Base-by-base conservation (phyloP, 192 early-diverging fungal species). In the Backusella sp. region DNA sequence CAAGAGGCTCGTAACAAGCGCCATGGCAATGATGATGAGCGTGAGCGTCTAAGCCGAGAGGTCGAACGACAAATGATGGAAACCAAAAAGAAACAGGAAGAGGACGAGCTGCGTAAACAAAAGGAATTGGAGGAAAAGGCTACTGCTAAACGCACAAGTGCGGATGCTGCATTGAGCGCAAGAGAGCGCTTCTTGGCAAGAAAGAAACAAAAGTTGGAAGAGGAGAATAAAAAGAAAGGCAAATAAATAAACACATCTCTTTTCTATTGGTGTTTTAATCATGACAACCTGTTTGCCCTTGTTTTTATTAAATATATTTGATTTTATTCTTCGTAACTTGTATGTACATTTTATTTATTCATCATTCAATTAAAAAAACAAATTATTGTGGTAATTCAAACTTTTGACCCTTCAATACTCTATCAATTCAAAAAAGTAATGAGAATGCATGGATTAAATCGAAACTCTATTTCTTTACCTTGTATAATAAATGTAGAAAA, bases 401-500 rank as follows among this genome's bases (percentile, higher is more conserved):
- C 74, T 88, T 89, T 69, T 89, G 83, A 28, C 92, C 92, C 73
- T 89, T 86, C 81, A 92, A 75, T 37, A 93, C 92, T 78, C 90
- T 91, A 78, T 35, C 23, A 21, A 72, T 44, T 72, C 37, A 79
- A 35, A 67, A 39, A 26, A 46, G 30, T 15, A 17, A 3, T 23
- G 7, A 30, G 30, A 30, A 9, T 44, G 70, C 15, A 56, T 73
- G 12, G 23, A 42, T 1, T 1, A 34, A 26, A 36, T 17, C 21
- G 44, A 36, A 72, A 21, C 6, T 7, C 3, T 11, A 26, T 23
- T 11, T 21, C 52, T 66, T 85, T 87, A 93, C 91, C 90, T 93
- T 79, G 76, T 85, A 32, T 87, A 94, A 85, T 99, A 99, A 66
- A 99, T 92, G 79, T 97, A 99, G 86, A 98, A 97, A 82, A 99